phyloP scores from a whole-genome alignment of 2,329 filamentous ascomycete genomes.

The Pseudophaeomoniella oleicola region DNA sequence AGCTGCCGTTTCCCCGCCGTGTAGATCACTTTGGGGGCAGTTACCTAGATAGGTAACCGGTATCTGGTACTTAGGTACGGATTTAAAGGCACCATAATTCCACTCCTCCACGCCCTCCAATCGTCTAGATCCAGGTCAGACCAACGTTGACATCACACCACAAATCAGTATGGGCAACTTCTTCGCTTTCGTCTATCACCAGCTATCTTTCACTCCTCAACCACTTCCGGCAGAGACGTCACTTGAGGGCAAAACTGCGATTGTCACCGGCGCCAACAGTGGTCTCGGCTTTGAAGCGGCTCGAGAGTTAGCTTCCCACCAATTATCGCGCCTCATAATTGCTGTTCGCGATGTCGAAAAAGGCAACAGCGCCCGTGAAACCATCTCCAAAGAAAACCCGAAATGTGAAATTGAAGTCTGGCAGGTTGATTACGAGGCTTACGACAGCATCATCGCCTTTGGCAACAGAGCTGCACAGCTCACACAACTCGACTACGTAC shows the following conservation, averaged over 20 bases:
- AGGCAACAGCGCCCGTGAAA: conserved; percentile 26
- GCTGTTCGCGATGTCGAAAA: conserved; percentile 27
- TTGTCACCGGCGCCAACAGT: conserved; percentile 34
- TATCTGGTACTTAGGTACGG: too few relatives aligned
- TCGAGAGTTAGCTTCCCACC: conserved; percentile 24
- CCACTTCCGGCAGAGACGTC: conserved; percentile 15
- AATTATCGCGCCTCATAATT: conserved; percentile 28
- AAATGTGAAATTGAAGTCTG: conserved; percentile 28
- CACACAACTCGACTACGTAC: conserved; percentile 18
- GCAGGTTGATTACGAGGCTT: conserved; percentile 28
- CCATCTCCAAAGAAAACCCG: conserved; percentile 21
- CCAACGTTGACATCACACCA: too few relatives aligned
- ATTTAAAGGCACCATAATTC: too few relatives aligned
- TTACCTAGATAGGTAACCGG: too few relatives aligned
- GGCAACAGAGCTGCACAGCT: conserved; percentile 17
- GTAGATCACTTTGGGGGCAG: too few relatives aligned
- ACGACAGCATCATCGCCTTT: conserved; percentile 22
- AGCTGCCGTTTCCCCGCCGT: too few relatives aligned
- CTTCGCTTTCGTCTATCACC: conserved; percentile 21
- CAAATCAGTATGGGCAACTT: neutral
- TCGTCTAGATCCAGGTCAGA: too few relatives aligned
- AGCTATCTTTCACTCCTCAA: conserved; percentile 23
- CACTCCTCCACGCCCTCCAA: too few relatives aligned
- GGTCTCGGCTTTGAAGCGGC: conserved; percentile 33
- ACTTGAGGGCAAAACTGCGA: conserved; percentile 23